Conservation (phyloP, 495 filamentous ascomycete species). For the Neurospora sp. region DNA sequence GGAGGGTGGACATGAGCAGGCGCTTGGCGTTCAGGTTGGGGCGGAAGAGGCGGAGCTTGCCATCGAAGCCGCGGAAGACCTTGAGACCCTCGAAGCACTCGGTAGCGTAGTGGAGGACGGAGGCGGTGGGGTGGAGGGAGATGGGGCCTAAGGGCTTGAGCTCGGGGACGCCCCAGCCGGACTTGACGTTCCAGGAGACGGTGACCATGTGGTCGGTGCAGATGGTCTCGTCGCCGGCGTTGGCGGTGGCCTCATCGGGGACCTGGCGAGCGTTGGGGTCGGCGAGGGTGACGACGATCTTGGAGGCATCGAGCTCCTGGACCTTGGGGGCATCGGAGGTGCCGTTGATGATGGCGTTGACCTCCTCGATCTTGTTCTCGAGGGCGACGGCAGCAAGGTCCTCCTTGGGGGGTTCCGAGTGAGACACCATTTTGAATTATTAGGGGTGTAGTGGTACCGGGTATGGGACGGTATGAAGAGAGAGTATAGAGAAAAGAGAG, state of each 20-base stretch:
- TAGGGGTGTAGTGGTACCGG: background rate
- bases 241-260: slow-evolving; percentile 44
- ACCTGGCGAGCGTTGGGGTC: slow-evolving; percentile 53
- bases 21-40: slow-evolving; percentile 67
- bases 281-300: slow-evolving; percentile 57
- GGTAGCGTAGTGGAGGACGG: slow-evolving; percentile 82
- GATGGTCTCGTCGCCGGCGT: slow-evolving; percentile 39
- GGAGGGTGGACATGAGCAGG: slow-evolving; percentile 58
- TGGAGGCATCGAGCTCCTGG: slow-evolving; percentile 57
- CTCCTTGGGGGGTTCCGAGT: slow-evolving; percentile 9
- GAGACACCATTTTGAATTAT: slow-evolving; percentile 5
- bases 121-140: slow-evolving; percentile 71
- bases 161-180: slow-evolving; percentile 70
- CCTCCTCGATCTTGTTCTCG: slow-evolving; percentile 28
- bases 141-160: slow-evolving; percentile 74
- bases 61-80: slow-evolving; percentile 73
- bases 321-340: slow-evolving; percentile 15
- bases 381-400: slow-evolving; percentile 35
- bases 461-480: background rate
- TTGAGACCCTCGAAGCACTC: slow-evolving; percentile 92
- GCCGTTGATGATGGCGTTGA: slow-evolving; percentile 14
- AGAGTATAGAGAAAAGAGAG: slow-evolving; percentile 2
- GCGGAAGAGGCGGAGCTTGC: slow-evolving; percentile 76
- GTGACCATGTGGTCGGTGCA: slow-evolving; percentile 92
- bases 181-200: slow-evolving; percentile 51